These are phyloP conservation scores for Breynia disticha DNA, from an alignment of 441 rosid species.

Conservation along the genomic window DNA sequence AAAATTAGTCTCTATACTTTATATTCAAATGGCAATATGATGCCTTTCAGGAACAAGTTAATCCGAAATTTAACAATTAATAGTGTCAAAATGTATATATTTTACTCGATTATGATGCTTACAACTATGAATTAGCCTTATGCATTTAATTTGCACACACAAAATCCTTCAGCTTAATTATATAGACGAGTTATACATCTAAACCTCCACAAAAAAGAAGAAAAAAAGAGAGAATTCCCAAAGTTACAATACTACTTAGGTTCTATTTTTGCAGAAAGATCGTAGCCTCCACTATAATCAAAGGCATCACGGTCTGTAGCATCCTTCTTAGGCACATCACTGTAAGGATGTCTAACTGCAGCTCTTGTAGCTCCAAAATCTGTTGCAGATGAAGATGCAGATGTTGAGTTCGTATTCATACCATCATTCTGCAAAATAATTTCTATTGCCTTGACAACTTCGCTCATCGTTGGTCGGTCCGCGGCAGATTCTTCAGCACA, in stretches of 20 bases:
- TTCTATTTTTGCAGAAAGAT: slow-evolving; percentile 46
- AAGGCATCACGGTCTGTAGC: slow-evolving; percentile 28
- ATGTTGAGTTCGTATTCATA: slow-evolving; percentile 55
- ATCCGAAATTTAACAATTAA: too few species aligned
- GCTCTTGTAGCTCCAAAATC: slow-evolving; percentile 53
- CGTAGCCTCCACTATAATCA: slow-evolving; percentile 67
- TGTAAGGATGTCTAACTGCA: slow-evolving; percentile 45
- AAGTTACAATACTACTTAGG: slow-evolving; percentile 35
- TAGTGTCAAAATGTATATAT: too few species aligned
- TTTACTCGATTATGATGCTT: too few species aligned
- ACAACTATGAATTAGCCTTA: too few species aligned
- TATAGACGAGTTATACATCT: too few species aligned
- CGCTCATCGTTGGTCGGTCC: slow-evolving; percentile 93
- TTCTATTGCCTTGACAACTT: slow-evolving; percentile 79
- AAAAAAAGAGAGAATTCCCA: too few species aligned
- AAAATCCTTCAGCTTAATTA: too few species aligned
- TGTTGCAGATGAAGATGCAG: slow-evolving; percentile 75
- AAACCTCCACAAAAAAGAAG: too few species aligned
- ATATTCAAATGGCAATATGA: too few species aligned
- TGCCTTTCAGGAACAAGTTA: too few species aligned
- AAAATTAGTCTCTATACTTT: too few species aligned
- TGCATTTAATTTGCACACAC: too few species aligned
- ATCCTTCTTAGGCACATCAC: slow-evolving; percentile 38
- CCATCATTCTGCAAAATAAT: slow-evolving; percentile 69
- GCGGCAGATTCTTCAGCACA: slow-evolving; percentile 82